A percentile compares a stretch with the other conserved stretches of the same genome.
phyloP scores from a whole-genome alignment of 2,329 filamentous ascomycete species.

The Neofusicoccum cordaticola region DNA sequence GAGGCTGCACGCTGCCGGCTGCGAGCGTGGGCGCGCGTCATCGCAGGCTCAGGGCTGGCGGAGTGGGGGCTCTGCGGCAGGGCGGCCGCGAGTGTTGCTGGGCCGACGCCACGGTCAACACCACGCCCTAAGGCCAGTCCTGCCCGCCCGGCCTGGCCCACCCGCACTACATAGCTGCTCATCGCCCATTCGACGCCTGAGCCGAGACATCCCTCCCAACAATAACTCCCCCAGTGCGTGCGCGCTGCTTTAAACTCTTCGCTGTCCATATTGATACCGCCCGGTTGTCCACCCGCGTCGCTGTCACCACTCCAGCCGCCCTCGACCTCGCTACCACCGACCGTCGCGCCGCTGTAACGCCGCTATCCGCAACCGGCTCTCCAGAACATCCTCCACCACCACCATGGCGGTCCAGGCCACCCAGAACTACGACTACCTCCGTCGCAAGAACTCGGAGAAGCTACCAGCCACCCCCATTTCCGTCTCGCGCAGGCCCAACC shows the following conservation, averaged over 20 bases:
- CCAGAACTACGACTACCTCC: slow-evolving; percentile 56
- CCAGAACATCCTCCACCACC: background rate
- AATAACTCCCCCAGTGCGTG: slow-evolving; percentile 16
- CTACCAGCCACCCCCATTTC: slow-evolving; percentile 22
- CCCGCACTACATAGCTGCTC: slow-evolving; percentile 13
- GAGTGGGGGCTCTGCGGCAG: background rate
- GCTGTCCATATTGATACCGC: slow-evolving; percentile 31
- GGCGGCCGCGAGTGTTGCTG: slow-evolving; percentile 18
- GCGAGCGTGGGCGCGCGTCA: background rate
- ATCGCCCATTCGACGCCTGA: slow-evolving; percentile 12
- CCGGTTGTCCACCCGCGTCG: background rate
- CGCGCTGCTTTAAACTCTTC: slow-evolving; percentile 18
- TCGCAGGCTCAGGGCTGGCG: background rate
- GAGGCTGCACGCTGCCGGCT: background rate
- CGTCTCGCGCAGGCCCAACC: slow-evolving; percentile 42
- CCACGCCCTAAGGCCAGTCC: slow-evolving; percentile 2
- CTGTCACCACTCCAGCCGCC: background rate
- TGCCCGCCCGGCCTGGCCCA: slow-evolving; percentile 1
- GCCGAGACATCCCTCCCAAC: slow-evolving; percentile 14
- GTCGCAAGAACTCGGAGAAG: slow-evolving; percentile 51
- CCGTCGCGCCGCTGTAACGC: background rate
- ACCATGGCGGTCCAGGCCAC: slow-evolving; percentile 22
- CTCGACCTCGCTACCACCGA: background rate
- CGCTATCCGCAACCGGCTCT: slow-evolving; percentile 1
- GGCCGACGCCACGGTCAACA: slow-evolving; percentile 13